These are phyloP conservation scores for Trichophyton benhamiae DNA, from an alignment of 2,329 filamentous ascomycete genomes.

Conservation along the genomic window DNA sequence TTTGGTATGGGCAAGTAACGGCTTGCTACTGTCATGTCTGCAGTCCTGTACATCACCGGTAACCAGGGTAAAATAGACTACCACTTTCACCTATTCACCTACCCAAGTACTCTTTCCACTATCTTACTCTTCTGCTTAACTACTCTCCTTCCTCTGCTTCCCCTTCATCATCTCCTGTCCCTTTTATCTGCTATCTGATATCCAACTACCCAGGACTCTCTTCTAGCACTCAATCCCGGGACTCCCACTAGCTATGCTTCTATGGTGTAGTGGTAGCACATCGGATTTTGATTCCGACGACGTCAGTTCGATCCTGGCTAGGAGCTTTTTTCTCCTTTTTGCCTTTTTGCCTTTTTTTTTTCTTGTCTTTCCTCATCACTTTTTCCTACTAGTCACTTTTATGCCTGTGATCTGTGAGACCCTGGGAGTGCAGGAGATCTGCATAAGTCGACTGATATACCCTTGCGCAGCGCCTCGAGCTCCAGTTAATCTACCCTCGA, in stretches of 20 bases:
- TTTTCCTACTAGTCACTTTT: too few species aligned
- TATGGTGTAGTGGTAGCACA: conserved; percentile 4
- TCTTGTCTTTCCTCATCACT: too few species aligned
- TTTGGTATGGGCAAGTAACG: background rate
- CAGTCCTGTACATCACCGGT: background rate
- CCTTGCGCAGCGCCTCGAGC: too few species aligned
- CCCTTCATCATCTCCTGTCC: background rate
- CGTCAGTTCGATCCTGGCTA: conserved; percentile 2
- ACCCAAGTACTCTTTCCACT: too few species aligned
- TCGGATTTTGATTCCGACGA: conserved; percentile 4
- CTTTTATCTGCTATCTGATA: too few species aligned
- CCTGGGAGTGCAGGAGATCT: too few species aligned
- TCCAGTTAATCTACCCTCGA: too few species aligned
- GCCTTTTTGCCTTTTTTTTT: background rate
- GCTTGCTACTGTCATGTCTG: too few species aligned
- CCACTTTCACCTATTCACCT: background rate
- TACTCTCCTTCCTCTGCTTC: background rate
- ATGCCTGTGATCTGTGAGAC: too few species aligned
- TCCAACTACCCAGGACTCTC: background rate
- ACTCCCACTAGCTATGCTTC: background rate
- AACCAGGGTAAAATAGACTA: background rate
- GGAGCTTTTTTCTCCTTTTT: background rate
- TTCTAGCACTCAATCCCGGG: background rate
- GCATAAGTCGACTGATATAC: too few species aligned
- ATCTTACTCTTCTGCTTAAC: too few species aligned